Evolutionary conservation across 1,284 basidiomycete genomes (phyloP), one percentile per base, ranked within the genome.

Genomic region (Cyathus pygmaeus): DNA sequence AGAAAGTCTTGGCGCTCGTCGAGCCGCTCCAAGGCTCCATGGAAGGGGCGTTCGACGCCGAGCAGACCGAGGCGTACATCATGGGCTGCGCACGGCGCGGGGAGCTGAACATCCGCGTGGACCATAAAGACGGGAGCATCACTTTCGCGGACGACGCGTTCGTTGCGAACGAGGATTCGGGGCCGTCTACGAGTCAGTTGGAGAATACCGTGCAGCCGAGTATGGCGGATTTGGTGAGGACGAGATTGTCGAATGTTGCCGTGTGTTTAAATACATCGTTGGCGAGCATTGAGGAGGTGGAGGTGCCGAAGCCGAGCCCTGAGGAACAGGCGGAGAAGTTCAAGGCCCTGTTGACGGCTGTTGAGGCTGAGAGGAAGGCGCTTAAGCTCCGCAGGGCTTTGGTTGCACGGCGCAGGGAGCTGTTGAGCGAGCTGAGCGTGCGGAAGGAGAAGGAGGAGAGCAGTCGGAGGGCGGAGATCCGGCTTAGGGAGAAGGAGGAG

Each of bases 381-480:
- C 79, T 94, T 53, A 86, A 89, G 56, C 79, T 95, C 50, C 89
- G 93, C 36, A 86, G 93, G 44, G 91, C 94, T 9, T 87, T 99
- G 65, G 89, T 98, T 23, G 93, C 94, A 17, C 89, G 94, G 44
- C 88, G 97, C 55, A 88, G 95, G 62, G 95, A 98, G 82, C 84
- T 98, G 53, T 83, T 95, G 59, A 91, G 91, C 61, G 96, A 99
- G 82, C 85, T 97, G 63, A 88, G 88, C 46, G 90, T 91, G 21
- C 87, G 94, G 67, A 93, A 94, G 76, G 95, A 97, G 82, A 94
- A 94, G 79, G 96, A 98, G 75, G 95, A 96, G 73, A 91, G 92
- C 2, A 88, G 89, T 56, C 85, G 91, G 52, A 88, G 92, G 53
- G 93, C 94, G 0, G 94, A 97, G 78, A 78, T 87, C 36, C 85